These are phyloP conservation scores for Rutidosis leptorrhynchoides DNA, from an alignment of 129 eudicot genomes.

Conservation along the genomic window DNA sequence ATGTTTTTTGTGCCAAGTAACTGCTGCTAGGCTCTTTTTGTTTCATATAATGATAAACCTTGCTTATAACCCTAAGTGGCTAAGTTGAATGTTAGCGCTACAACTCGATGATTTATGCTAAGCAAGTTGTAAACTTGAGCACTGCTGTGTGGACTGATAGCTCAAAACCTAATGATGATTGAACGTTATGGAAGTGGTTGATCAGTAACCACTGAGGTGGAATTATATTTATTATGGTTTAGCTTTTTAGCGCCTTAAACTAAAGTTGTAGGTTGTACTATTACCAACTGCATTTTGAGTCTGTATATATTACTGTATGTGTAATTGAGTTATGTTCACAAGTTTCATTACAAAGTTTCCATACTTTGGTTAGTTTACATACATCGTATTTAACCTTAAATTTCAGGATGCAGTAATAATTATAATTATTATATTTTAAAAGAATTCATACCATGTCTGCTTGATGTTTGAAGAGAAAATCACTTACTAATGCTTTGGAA, in stretches of 20 bases:
- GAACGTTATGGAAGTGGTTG: conserved; percentile 3
- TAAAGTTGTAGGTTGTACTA: conserved; percentile 6
- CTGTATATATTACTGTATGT: neutral
- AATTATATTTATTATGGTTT: neutral
- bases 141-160: neutral
- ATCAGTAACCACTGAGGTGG: conserved; percentile 1
- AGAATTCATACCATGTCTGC: neutral
- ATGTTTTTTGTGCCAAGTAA: conserved; percentile 20
- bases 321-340: conserved; percentile 1
- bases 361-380: neutral
- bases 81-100: conserved; percentile 9
- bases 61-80: conserved; percentile 1
- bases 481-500: neutral
- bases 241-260: neutral
- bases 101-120: conserved; percentile 10
- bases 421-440: conserved; percentile 2
- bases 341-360: neutral
- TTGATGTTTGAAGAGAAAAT: conserved; percentile 1
- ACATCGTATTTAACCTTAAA: conserved; percentile 7
- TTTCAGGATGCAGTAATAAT: conserved; percentile 5
- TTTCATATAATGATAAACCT: conserved; percentile 1
- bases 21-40: neutral
- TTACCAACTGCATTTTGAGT: conserved; percentile 9
- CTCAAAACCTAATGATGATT: conserved; percentile 13
- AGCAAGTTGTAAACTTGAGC: conserved; percentile 1